Percentiles rank a stretch among this genome's conserved stretches.
These are phyloP conservation scores for Solanum chiquidenum DNA, from an alignment of 257 asterid genomes.

Conservation along the genomic window DNA sequence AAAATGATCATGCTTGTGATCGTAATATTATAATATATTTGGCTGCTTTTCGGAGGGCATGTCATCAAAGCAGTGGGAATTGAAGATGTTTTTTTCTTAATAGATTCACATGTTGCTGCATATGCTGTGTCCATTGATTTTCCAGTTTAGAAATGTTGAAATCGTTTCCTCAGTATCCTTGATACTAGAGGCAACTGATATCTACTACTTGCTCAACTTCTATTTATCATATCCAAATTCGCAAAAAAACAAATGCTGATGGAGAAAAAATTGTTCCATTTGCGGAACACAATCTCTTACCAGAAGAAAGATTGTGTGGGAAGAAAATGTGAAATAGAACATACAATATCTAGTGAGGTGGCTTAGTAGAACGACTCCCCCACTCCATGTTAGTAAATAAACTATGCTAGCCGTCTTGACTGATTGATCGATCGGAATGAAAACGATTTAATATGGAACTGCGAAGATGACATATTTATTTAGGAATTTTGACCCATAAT, in stretches of 20 bases:
- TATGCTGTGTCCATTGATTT: not conserved
- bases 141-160: not conserved
- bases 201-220: not conserved
- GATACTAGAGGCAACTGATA: not conserved
- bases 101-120: not conserved
- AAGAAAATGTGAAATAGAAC: not conserved
- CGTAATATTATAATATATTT: not conserved
- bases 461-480: not conserved
- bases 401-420: too few relatives aligned
- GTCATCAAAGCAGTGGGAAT: not conserved
- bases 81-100: not conserved
- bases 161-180: not conserved
- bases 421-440: too few relatives aligned
- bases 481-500: not conserved
- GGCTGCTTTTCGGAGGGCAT: not conserved
- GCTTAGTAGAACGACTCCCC: too few relatives aligned
- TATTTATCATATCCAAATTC: too few relatives aligned
- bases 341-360: too few relatives aligned
- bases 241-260: not conserved
- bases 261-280: not conserved
- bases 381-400: too few relatives aligned
- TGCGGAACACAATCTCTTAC: not conserved
- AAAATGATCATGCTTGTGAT: not conserved
- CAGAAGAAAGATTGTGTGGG: not conserved
- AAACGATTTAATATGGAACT: too few relatives aligned